Percentiles rank a stretch among this genome's conserved stretches.
These are phyloP conservation scores for Mangifera indica DNA, from an alignment of 345 rosid species.

Conservation along the genomic window DNA sequence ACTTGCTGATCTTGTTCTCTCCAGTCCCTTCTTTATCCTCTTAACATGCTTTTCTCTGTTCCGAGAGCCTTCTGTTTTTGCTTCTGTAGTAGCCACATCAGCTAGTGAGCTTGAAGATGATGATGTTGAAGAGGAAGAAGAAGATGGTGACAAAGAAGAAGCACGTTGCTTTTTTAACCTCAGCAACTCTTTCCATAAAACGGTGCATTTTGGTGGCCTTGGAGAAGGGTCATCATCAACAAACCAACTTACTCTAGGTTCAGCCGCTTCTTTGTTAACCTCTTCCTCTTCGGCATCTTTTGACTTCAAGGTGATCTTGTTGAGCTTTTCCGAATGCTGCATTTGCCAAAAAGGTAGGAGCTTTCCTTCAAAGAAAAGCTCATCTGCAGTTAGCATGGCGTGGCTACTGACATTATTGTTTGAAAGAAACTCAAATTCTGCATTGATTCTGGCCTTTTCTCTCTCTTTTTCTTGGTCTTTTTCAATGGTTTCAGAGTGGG, in stretches of 20 bases:
- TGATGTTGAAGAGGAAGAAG: slow-evolving; percentile 60
- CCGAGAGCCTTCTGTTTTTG: slow-evolving; percentile 34
- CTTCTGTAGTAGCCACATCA: slow-evolving; percentile 40
- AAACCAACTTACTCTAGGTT: slow-evolving; percentile 58
- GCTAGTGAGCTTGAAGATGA: slow-evolving; percentile 64
- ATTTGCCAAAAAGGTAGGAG: slow-evolving; percentile 87
- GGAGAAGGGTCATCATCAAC: slow-evolving; percentile 97
- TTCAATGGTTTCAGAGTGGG: slow-evolving; percentile 29
- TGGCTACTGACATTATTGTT: slow-evolving; percentile 39
- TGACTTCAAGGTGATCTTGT: slow-evolving; percentile 46
- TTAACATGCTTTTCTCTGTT: slow-evolving; percentile 53
- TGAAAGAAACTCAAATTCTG: slow-evolving; percentile 84
- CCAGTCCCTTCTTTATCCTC: slow-evolving; percentile 73
- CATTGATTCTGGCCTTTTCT: slow-evolving; percentile 36
- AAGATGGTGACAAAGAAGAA: slow-evolving; percentile 45
- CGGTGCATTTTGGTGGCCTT: slow-evolving; percentile 93
- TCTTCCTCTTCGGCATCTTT: slow-evolving; percentile 38
- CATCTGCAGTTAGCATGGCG: slow-evolving; percentile 74
- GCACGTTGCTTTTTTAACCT: slow-evolving; percentile 78
- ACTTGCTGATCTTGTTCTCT: slow-evolving; percentile 74
- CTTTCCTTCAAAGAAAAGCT: slow-evolving; percentile 86
- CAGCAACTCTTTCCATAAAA: slow-evolving; percentile 87
- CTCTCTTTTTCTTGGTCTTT: slow-evolving; percentile 29
- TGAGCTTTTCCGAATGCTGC: slow-evolving; percentile 68
- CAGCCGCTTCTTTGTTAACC: slow-evolving; percentile 37